phyloP scores from a whole-genome alignment of 768 basidiomycete species.

The Cystofilobasidium ferigula region DNA sequence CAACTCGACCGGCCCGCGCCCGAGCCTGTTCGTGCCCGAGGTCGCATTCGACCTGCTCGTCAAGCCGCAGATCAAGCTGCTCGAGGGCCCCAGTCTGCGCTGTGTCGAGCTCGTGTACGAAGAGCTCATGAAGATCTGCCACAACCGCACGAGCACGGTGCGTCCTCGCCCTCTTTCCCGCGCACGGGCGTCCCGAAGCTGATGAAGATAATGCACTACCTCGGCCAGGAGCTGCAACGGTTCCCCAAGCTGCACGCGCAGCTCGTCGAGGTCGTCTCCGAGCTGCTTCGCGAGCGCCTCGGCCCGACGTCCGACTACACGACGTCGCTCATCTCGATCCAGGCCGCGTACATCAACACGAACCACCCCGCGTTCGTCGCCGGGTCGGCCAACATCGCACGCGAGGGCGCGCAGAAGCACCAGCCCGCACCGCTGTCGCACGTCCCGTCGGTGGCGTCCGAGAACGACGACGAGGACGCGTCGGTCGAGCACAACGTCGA shows the following conservation, averaged over 20 bases:
- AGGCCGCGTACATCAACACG: slow-evolving; percentile 98
- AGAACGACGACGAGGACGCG: slow-evolving; percentile 52
- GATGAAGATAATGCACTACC: not conserved
- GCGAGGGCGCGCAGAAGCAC: slow-evolving; percentile 18
- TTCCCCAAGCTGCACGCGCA: slow-evolving; percentile 90
- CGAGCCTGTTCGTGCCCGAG: slow-evolving; percentile 93
- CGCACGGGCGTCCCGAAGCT: not conserved
- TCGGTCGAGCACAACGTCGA: slow-evolving; percentile 47
- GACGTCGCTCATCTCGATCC: slow-evolving; percentile 87
- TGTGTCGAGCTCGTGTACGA: slow-evolving; percentile 98
- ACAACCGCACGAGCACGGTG: slow-evolving; percentile 88
- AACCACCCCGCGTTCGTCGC: slow-evolving; percentile 50
- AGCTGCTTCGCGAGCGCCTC: slow-evolving; percentile 82
- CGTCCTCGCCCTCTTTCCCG: not conserved
- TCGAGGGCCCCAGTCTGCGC: slow-evolving; percentile 85
- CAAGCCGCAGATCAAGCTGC: slow-evolving; percentile 92
- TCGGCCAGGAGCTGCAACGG: slow-evolving; percentile 74
- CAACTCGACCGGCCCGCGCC: slow-evolving; percentile 92
- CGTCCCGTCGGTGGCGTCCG: slow-evolving; percentile 32
- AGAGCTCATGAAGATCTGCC: slow-evolving; percentile 97
- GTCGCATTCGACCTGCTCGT: slow-evolving; percentile 92
- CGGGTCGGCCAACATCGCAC: slow-evolving; percentile 25
- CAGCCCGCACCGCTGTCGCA: slow-evolving; percentile 13
- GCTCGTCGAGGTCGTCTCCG: slow-evolving; percentile 91
- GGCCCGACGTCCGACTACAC: slow-evolving; percentile 97